phyloP scores from a whole-genome alignment of 208 protist genomes.

The Strigomonas culicis region DNA sequence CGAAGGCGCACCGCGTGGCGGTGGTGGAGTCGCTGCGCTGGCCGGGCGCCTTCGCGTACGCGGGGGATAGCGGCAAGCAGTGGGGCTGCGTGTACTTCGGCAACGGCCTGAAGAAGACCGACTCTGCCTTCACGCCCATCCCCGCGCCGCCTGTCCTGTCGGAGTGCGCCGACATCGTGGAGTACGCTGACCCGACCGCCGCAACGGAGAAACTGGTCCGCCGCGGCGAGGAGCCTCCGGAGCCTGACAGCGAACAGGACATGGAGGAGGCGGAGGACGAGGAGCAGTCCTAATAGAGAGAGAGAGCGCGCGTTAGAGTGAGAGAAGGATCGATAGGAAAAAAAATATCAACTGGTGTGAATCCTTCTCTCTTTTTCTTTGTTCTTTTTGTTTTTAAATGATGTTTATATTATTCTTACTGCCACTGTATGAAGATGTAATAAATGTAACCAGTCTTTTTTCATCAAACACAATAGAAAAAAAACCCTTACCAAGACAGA shows the following conservation, averaged over 20 bases:
- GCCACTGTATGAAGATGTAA: neutral
- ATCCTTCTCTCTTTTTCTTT: constrained; percentile 1
- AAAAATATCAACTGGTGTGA: neutral
- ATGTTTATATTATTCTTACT: neutral
- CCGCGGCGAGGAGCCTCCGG: constrained; percentile 84
- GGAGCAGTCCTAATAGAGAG: constrained; percentile 43
- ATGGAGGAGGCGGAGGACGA: constrained; percentile 69
- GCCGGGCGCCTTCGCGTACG: constrained; percentile 85
- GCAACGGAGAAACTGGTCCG: constrained; percentile 89
- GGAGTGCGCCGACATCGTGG: constrained; percentile 82
- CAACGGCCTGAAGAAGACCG: constrained; percentile 85
- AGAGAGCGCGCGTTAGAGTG: neutral
- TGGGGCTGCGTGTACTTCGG: constrained; percentile 91
- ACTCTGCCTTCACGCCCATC: constrained; percentile 79
- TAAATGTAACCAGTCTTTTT: neutral
- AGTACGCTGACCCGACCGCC: constrained; percentile 84
- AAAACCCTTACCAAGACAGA: neutral
- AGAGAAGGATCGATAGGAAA: neutral
- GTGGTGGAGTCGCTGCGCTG: constrained; percentile 85
- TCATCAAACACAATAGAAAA: neutral
- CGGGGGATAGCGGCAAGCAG: constrained; percentile 61
- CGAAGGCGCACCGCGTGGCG: constrained; percentile 78
- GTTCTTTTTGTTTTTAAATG: constrained; percentile 12
- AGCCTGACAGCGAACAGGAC: constrained; percentile 87
- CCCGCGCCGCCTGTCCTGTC: constrained; percentile 66